Evolutionary conservation across 129 eudicot genomes (phyloP), one percentile per base, ranked within the genome.

Genomic region (Pseudognaphalium luteoalbum): DNA sequence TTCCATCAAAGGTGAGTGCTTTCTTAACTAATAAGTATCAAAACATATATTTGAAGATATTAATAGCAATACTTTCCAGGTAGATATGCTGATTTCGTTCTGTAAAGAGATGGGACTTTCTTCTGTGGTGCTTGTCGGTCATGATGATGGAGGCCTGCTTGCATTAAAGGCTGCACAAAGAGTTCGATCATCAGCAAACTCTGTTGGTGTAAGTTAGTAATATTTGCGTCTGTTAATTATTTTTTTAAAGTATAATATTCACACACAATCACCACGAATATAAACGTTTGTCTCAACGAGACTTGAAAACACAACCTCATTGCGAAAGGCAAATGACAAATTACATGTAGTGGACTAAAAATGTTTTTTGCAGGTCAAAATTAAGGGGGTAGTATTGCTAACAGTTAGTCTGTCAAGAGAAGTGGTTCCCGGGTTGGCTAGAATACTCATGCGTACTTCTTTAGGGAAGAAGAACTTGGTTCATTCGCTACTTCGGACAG

Each of bases 71-170:
- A 19, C 69, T 33, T 85, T 54, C 47, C 92, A 95, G 99, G 99
- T 95, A 54, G 97, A 95, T 81, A 87, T 95, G 88, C 97, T 95
- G 73, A 85, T 95, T 54, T 81, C 89, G 17, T 95, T 95, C 76
- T 95, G 99, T 82, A 70, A 71, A 76, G 90, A 89, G 66, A 89
- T 91, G 95, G 87, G 91, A 63, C 88, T 95, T 80, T 86, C 97
- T 81, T 91, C 97, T 63, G 95, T 95, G 68, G 92, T 91, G 75
- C 95, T 95, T 73, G 87, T 91, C 81, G 97, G 96, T 68, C 99
- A 95, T 77, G 99, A 95, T 82, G 99, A 95, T 75, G 99, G 99
- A 60, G 99, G 97, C 51, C 76, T 95, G 74, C 99, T 95, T 82
- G 99, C 94, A 16, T 76, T 95, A 82, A 95, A 86, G 82, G 94